Conservation (phyloP, 345 rosid genomes). For the Cardamine resedifolia region DNA sequence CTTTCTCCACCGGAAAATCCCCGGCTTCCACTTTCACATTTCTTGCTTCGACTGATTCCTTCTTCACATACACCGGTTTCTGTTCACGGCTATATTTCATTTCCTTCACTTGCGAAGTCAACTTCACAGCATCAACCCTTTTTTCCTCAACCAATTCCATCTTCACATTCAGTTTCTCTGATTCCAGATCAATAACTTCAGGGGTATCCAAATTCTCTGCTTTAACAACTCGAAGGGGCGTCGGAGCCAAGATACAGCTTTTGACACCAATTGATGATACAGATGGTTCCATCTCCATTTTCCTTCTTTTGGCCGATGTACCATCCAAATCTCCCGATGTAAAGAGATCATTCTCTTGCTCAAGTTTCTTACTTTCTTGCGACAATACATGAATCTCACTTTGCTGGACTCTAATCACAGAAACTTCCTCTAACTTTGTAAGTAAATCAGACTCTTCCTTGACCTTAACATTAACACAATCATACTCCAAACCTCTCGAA, state of each 20-base stretch:
- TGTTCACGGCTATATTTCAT: no score
- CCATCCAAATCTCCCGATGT: background rate
- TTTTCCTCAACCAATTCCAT: constrained; percentile 7
- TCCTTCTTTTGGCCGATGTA: background rate
- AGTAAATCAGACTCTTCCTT: constrained; percentile 22
- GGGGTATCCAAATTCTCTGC: background rate
- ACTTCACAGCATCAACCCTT: constrained; percentile 10
- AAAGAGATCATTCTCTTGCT: background rate
- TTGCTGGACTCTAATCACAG: constrained; percentile 15
- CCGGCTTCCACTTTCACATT: constrained; percentile 46
- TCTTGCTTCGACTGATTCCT: constrained; percentile 18
- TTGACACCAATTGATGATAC: background rate
- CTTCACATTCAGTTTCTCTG: background rate
- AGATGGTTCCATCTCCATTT: background rate
- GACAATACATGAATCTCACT: background rate
- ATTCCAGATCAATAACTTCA: constrained; percentile 12
- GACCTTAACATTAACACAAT: background rate
- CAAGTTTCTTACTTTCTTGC: constrained; percentile 4
- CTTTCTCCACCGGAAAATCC: constrained; percentile 51
- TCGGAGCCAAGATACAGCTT: background rate
- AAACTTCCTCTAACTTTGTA: background rate
- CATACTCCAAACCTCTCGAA: background rate
- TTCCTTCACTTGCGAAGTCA: constrained; percentile 4
- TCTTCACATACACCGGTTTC: constrained; percentile 28
- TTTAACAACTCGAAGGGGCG: constrained; percentile 21